Evolutionary conservation across 495 filamentous ascomycete genomes (phyloP).

Genomic region (Hypoxylon trugodes): DNA sequence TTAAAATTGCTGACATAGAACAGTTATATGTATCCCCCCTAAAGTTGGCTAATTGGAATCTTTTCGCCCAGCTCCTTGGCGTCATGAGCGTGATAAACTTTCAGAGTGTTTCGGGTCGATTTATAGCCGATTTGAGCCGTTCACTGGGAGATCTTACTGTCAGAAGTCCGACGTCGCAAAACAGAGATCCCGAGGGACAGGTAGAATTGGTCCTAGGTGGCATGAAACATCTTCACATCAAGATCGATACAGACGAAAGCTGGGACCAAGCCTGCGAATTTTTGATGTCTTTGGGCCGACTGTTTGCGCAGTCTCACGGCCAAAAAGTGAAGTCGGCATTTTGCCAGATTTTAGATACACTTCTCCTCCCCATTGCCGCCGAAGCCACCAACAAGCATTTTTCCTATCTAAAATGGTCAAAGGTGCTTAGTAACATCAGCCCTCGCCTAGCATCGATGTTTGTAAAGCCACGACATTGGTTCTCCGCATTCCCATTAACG

Average conservation of each 20-base stretch:
- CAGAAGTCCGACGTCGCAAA: slow-evolving; percentile 64
- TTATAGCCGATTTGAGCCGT: slow-evolving; percentile 78
- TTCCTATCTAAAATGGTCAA: slow-evolving; percentile 81
- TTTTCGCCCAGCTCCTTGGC: slow-evolving; percentile 89
- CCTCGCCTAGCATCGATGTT: slow-evolving; percentile 82
- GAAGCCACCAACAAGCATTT: slow-evolving; percentile 75
- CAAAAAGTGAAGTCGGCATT: slow-evolving; percentile 91
- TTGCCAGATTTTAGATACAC: slow-evolving; percentile 85
- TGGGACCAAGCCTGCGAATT: slow-evolving; percentile 92
- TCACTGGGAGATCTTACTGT: slow-evolving; percentile 73
- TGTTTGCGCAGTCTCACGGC: slow-evolving; percentile 86
- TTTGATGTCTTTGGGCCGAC: slow-evolving; percentile 77
- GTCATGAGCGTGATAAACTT: slow-evolving; percentile 96
- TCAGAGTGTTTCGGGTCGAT: slow-evolving; percentile 79
- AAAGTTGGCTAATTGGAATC: slow-evolving; percentile 90
- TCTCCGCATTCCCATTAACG: slow-evolving; percentile 83
- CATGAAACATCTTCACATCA: slow-evolving; percentile 87
- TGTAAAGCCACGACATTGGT: slow-evolving; percentile 90
- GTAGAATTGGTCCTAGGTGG: slow-evolving; percentile 85
- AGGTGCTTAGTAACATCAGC: slow-evolving; percentile 79
- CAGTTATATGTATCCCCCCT: slow-evolving; percentile 79
- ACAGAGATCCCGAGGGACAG: slow-evolving; percentile 76
- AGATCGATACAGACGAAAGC: slow-evolving; percentile 70
- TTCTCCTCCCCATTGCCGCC: slow-evolving; percentile 88
- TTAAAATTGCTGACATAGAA: slow-evolving; percentile 87